These are phyloP conservation scores for Gracilaria domingensis DNA, from an alignment of 23 red algal genomes.

Conservation along the genomic window DNA sequence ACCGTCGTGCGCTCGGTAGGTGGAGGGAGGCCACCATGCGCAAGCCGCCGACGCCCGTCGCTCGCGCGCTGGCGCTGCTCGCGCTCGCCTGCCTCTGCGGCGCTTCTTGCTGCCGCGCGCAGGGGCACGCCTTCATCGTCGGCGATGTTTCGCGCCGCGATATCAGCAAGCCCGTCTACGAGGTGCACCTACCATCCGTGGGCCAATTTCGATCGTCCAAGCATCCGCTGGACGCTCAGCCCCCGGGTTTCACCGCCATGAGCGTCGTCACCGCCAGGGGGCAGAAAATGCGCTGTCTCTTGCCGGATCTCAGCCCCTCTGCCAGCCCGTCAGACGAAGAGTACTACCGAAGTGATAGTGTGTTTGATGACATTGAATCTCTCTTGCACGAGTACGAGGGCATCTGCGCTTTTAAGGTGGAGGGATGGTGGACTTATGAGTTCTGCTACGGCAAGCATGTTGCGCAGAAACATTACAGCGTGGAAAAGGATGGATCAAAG, in stretches of 20 bases:
- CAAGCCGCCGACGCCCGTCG: neutral
- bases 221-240: neutral
- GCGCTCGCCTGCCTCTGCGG: neutral
- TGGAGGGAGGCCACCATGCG: neutral
- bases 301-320: slow-evolving; percentile 47
- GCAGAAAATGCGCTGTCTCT: slow-evolving; percentile 63
- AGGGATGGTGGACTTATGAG: slow-evolving; percentile 91
- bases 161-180: slow-evolving; percentile 37
- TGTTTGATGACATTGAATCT: slow-evolving; percentile 73
- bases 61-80: neutral
- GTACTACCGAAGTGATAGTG: neutral
- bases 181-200: slow-evolving; percentile 32
- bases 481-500: slow-evolving; percentile 33
- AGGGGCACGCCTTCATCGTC: slow-evolving; percentile 11
- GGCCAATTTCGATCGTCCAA: slow-evolving; percentile 9
- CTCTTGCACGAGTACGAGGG: slow-evolving; percentile 54
- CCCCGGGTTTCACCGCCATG: slow-evolving; percentile 29
- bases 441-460: slow-evolving; percentile 84
- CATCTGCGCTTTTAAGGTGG: slow-evolving; percentile 56
- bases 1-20: too few relatives aligned
- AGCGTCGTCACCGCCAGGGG: slow-evolving; percentile 61
- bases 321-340: neutral
- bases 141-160: slow-evolving; percentile 64
- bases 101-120: neutral
- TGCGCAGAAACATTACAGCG: slow-evolving; percentile 62